phyloP scores from a whole-genome alignment of 2,329 filamentous ascomycete genomes.

The Talaromyces sp. region DNA sequence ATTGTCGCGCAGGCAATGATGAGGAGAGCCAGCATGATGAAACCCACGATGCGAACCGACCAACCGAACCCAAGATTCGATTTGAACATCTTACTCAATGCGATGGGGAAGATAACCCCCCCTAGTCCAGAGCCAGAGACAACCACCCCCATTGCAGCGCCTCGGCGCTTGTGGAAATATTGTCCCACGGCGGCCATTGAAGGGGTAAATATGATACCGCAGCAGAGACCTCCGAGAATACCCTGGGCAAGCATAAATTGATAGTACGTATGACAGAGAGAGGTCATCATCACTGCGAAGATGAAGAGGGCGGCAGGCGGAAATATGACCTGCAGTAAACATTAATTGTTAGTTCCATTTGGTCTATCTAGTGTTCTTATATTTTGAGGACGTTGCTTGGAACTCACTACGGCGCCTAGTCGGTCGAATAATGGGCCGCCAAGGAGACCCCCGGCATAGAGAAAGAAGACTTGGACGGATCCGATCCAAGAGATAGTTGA shows the following conservation, averaged over 20 bases:
- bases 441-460: conserved; percentile 38
- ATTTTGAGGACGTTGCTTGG: not conserved
- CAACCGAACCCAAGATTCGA: conserved; percentile 44
- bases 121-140: conserved; percentile 47
- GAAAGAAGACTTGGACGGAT: conserved; percentile 39
- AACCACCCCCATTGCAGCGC: conserved; percentile 42
- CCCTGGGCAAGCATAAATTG: conserved; percentile 46
- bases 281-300: conserved; percentile 22
- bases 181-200: conserved; percentile 43
- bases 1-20: conserved; percentile 32
- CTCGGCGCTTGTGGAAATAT: conserved; percentile 45
- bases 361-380: not conserved
- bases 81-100: conserved; percentile 46
- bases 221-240: conserved; percentile 31
- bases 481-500: conserved; percentile 45
- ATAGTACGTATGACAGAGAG: conserved; percentile 44
- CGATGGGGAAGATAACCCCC: conserved; percentile 47
- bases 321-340: conserved; percentile 36
- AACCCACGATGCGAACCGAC: conserved; percentile 49
- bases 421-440: conserved; percentile 45
- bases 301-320: conserved; percentile 13
- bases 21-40: conserved; percentile 44
- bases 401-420: conserved; percentile 35
- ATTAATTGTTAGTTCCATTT: not conserved
- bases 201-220: conserved; percentile 41